A percentile compares a stretch with the other conserved stretches of the same genome.
These are phyloP conservation scores for Eremochloa ophiuroides DNA, from an alignment of 176 grass and related monocot species.

Conservation along the genomic window DNA sequence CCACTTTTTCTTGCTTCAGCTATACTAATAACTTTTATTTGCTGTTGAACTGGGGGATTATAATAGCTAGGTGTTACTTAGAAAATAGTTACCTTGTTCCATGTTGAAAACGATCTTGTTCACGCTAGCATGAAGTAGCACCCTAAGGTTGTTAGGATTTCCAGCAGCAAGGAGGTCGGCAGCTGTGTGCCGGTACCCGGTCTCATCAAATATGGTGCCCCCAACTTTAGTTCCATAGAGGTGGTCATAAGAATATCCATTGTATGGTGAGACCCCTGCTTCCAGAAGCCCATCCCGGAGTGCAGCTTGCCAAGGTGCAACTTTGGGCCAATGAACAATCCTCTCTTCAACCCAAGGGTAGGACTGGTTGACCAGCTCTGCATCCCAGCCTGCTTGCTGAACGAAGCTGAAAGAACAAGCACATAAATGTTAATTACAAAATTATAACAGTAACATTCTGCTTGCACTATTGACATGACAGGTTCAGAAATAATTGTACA, in stretches of 20 bases:
- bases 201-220: constrained; percentile 77
- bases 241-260: constrained; percentile 89
- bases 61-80: not conserved
- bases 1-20: not conserved
- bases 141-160: constrained; percentile 55
- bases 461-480: not conserved
- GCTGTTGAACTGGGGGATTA: not conserved
- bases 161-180: constrained; percentile 74
- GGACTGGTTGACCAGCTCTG: constrained; percentile 75
- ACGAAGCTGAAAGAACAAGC: constrained; percentile 49
- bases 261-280: constrained; percentile 78
- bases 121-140: constrained; percentile 76
- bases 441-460: not conserved
- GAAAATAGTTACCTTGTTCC: constrained; percentile 41
- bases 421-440: not conserved
- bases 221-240: constrained; percentile 83
- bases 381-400: constrained; percentile 64
- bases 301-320: constrained; percentile 82
- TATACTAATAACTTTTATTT: not conserved
- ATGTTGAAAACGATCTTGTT: constrained; percentile 59
- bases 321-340: constrained; percentile 78
- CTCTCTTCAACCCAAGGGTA: constrained; percentile 83
- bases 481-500: not conserved
- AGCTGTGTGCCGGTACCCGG: constrained; percentile 77
- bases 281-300: constrained; percentile 70